Conservation (phyloP, 2,329 filamentous ascomycete genomes). For the Fusarium nodosum region DNA sequence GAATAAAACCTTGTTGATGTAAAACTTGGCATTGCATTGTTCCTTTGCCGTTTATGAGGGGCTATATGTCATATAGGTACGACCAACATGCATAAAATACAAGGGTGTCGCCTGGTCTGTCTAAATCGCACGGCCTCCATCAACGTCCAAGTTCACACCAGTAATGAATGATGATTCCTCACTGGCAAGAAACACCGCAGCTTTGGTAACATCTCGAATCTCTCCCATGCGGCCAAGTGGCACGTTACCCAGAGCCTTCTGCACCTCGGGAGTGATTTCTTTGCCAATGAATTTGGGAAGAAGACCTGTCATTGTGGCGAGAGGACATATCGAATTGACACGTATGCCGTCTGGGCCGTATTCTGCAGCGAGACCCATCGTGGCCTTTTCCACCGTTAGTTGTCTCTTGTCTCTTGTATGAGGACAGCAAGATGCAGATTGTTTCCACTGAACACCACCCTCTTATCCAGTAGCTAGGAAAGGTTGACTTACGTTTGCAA, state of each 20-base stretch:
- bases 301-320: conserved; percentile 62
- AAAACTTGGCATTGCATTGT: not conserved
- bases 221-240: conserved; percentile 63
- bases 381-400: conserved; percentile 49
- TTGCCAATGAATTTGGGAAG: conserved; percentile 66
- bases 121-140: conserved; percentile 43
- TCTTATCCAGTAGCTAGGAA: not conserved
- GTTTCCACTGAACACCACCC: not conserved
- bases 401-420: not conserved
- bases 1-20: not conserved
- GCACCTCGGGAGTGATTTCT: conserved; percentile 72
- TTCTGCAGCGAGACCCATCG: conserved; percentile 74
- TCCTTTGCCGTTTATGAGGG: not conserved
- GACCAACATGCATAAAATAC: not conserved
- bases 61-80: not conserved
- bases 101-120: not conserved
- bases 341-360: conserved; percentile 79
- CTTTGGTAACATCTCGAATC: conserved; percentile 74
- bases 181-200: conserved; percentile 76
- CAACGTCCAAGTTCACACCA: conserved; percentile 73
- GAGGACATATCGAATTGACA: conserved; percentile 78
- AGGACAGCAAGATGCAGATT: not conserved
- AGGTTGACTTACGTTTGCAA: conserved; percentile 62
- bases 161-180: conserved; percentile 80
- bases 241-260: conserved; percentile 67